Percentiles rank a stretch among this genome's conserved stretches.
Conservation (phyloP, 1,284 basidiomycete genomes). For the Cryptococcus sp. region DNA sequence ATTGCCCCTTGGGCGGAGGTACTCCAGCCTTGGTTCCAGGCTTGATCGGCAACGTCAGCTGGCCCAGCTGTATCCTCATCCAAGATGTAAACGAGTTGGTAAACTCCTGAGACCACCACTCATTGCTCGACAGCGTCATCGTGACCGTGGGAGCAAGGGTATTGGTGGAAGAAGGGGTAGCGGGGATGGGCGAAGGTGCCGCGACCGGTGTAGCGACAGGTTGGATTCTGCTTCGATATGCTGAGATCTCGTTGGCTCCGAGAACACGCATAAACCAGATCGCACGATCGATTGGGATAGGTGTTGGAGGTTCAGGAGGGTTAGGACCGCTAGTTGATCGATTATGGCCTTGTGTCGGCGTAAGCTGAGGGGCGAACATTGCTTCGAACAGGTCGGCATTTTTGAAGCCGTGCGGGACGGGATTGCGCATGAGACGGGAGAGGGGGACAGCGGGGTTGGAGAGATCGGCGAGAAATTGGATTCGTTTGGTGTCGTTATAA, state of each 20-base stretch:
- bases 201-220: conserved; percentile 17
- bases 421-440: conserved; percentile 71
- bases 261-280: conserved; percentile 93
- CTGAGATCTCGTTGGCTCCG: conserved; percentile 88
- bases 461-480: conserved; percentile 85
- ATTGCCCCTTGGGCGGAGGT: conserved; percentile 37
- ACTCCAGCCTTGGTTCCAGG: conserved; percentile 71
- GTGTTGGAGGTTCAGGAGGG: conserved; percentile 49
- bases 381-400: conserved; percentile 87
- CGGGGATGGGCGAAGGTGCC: conserved; percentile 29
- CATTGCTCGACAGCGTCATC: conserved; percentile 58
- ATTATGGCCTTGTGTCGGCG: conserved; percentile 7
- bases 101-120: conserved; percentile 84
- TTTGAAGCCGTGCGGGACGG: conserved; percentile 87
- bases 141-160: conserved; percentile 33
- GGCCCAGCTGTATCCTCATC: conserved; percentile 78
- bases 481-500: conserved; percentile 78
- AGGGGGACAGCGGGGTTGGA: conserved; percentile 84
- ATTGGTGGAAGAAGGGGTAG: conserved; percentile 35
- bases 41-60: conserved; percentile 73
- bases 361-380: conserved; percentile 53
- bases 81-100: conserved; percentile 80
- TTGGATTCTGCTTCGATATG: conserved; percentile 51
- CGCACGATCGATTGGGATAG: conserved; percentile 78
- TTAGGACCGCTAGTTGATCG: conserved; percentile 6